Conservation (phyloP, 2,329 filamentous ascomycete genomes). For the Trichothecium sympodiale region DNA sequence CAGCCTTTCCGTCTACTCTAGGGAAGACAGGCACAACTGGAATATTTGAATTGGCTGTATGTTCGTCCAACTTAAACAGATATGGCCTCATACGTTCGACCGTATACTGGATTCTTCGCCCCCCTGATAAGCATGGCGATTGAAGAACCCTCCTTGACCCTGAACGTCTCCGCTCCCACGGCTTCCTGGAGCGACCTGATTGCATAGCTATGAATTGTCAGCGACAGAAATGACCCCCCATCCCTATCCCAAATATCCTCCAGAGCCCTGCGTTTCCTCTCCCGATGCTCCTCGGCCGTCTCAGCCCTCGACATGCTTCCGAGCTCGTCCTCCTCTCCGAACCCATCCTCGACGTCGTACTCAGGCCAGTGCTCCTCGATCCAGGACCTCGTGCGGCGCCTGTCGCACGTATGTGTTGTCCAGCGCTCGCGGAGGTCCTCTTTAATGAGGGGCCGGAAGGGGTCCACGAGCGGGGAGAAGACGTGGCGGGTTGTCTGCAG, state of each 20-base stretch:
- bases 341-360: conserved; percentile 40
- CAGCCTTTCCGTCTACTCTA: too few species aligned
- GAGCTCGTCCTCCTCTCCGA: conserved; percentile 42
- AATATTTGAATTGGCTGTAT: too few species aligned
- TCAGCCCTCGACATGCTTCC: conserved; percentile 35
- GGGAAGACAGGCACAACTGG: too few species aligned
- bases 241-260: conserved; percentile 33
- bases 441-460: conserved; percentile 42
- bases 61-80: too few species aligned
- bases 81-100: too few species aligned
- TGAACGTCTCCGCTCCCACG: conserved; percentile 31
- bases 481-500: conserved; percentile 43
- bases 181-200: conserved; percentile 29
- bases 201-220: conserved; percentile 39
- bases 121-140: conserved; percentile 46
- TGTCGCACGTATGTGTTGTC: conserved; percentile 51
- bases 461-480: conserved; percentile 30
- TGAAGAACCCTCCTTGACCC: conserved; percentile 37
- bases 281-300: conserved; percentile 33
- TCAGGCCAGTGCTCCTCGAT: conserved; percentile 36
- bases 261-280: conserved; percentile 27
- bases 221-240: conserved; percentile 29
- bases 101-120: too few species aligned
- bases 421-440: conserved; percentile 48
- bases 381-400: conserved; percentile 33